phyloP scores from a whole-genome alignment of 1,284 basidiomycete species.

The Ustilago vetiveriae region DNA sequence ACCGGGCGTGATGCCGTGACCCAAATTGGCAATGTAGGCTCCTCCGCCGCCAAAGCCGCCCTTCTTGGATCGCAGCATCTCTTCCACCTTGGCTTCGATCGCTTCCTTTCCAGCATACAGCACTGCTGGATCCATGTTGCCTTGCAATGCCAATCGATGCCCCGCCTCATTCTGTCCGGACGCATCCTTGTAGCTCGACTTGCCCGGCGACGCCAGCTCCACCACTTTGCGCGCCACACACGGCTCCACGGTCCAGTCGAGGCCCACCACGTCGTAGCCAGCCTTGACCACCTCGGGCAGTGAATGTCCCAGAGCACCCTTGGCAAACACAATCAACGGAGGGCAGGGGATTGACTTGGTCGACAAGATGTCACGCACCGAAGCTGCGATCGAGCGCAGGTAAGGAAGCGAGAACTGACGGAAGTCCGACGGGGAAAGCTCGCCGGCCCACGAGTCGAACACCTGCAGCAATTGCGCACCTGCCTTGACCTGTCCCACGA shows the following conservation, averaged over 20 bases:
- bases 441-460: conserved; percentile 67
- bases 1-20: conserved; percentile 82
- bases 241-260: conserved; percentile 65
- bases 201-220: conserved; percentile 49
- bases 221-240: conserved; percentile 60
- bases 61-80: conserved; percentile 73
- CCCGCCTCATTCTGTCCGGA: conserved; percentile 57
- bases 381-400: conserved; percentile 58
- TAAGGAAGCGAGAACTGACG: conserved; percentile 64
- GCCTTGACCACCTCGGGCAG: conserved; percentile 61
- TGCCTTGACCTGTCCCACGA: conserved; percentile 64
- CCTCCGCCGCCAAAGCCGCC: conserved; percentile 75
- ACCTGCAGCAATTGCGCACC: conserved; percentile 65
- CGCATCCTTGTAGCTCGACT: conserved; percentile 43
- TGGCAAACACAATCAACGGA: conserved; percentile 65
- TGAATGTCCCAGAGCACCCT: conserved; percentile 64
- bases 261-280: conserved; percentile 65
- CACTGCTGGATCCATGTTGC: conserved; percentile 89
- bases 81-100: conserved; percentile 85
- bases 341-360: conserved; percentile 53
- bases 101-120: conserved; percentile 83
- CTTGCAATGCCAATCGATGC: conserved; percentile 80
- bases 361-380: conserved; percentile 61
- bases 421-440: conserved; percentile 66
- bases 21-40: conserved; percentile 86